Evolutionary conservation across 352 stramenopile genomes (phyloP).

Genomic region (Lagenidium sp.): DNA sequence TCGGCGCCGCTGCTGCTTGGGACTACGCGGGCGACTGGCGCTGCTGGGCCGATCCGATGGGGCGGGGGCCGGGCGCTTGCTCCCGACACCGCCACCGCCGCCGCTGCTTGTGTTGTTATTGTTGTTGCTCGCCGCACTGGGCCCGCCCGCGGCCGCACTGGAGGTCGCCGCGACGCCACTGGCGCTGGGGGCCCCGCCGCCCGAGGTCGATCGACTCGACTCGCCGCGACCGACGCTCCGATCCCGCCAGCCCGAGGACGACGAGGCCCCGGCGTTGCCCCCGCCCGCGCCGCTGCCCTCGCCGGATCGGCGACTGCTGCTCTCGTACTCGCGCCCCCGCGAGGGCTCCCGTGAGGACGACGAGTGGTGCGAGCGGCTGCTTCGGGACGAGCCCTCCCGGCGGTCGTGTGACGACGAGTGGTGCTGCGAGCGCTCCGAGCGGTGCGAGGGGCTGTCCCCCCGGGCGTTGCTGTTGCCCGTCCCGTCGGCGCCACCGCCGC

Average conservation of each 20-base stretch:
- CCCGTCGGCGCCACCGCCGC: background rate
- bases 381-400: background rate
- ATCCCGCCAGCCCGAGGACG: slow-evolving; percentile 8
- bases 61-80: slow-evolving; percentile 13
- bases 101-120: too few species aligned
- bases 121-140: too few species aligned
- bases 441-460: background rate
- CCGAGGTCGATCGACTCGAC: too few species aligned
- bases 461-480: background rate
- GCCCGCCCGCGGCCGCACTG: background rate
- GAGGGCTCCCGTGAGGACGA: background rate
- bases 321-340: background rate
- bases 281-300: slow-evolving; percentile 5
- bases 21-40: slow-evolving; percentile 14
- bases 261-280: background rate
- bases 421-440: background rate
- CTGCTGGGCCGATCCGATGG: slow-evolving; percentile 9
- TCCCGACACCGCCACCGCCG: background rate
- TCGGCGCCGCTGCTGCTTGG: slow-evolving; percentile 39
- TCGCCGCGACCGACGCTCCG: slow-evolving; percentile 15
- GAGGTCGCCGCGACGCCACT: too few species aligned
- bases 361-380: background rate
- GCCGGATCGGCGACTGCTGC: slow-evolving; percentile 7
- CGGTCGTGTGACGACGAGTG: slow-evolving; percentile 1
- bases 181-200: background rate